These are phyloP conservation scores for Penicillium sp. DNA, from an alignment of 2,329 filamentous ascomycete species.

Conservation along the genomic window DNA sequence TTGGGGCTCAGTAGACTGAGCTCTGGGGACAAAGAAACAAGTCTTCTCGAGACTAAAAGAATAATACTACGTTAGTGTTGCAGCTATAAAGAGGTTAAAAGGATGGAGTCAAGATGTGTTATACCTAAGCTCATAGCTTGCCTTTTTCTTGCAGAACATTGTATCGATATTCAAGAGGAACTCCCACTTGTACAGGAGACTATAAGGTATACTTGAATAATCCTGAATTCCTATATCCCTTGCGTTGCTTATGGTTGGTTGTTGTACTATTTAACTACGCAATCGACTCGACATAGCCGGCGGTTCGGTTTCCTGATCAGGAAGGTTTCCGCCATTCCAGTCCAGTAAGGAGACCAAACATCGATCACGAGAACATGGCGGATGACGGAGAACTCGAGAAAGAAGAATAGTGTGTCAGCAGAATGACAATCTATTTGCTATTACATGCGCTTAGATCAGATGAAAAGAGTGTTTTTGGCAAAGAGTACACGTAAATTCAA, in stretches of 20 bases:
- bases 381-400: not conserved
- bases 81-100: not conserved
- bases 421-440: not conserved
- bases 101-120: not conserved
- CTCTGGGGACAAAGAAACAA: not conserved
- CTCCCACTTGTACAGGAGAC: not conserved
- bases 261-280: not conserved
- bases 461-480: not conserved
- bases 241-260: not conserved
- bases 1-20: not conserved
- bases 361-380: not conserved
- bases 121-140: not conserved
- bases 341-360: not conserved
- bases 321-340: not conserved
- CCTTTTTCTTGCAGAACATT: not conserved
- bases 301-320: not conserved
- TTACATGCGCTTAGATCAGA: not conserved
- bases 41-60: not conserved
- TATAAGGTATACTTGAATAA: not conserved
- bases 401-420: not conserved
- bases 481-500: not conserved
- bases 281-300: not conserved
- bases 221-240: not conserved
- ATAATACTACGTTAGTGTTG: not conserved
- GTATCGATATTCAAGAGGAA: not conserved